Base-by-base conservation (phyloP, 2,329 filamentous ascomycete genomes). In the Claviceps cyperi region DNA sequence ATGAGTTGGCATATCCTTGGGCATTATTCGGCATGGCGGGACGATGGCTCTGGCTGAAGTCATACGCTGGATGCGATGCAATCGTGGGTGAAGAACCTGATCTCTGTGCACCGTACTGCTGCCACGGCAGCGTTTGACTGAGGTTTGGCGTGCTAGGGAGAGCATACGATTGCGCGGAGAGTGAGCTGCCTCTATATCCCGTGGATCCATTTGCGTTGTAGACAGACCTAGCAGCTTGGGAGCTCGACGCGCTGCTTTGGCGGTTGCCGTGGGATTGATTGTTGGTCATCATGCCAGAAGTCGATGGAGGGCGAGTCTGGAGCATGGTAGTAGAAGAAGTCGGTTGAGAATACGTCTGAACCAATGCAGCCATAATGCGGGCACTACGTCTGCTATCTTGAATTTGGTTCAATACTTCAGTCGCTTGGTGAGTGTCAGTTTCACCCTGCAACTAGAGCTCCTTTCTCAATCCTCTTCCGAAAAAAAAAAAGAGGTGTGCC, bases 311-410 rank as follows among this genome's bases (percentile, higher is more conserved):
- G 64, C 83, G 79, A 59, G 82, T 77, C 66, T 88, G 84, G 61
- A 90, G 80, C 77, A 89, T 84, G 56, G 82, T 82, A 60, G 81
- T 76, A 58, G 84, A 81, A 66, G 76, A 75, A 62, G 81, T 80
- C 68, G 87, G 83, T 70, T 86, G 83, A 61, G 85, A 79, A 64
- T 85, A 86, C 54, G 83, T 80, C 71, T 91, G 86, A 62, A 90
- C 83, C 73, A 91, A 75, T 67, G 86, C 84, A 73, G 86, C 86
- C 86, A 92, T 91, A 66, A 65, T 83, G 74, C 40, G 43, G 37
- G 28, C 37, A 49, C 46, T 28, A 39, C 17, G 24, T 46, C n/a
- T 21, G 46, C 32, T 4, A 28, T 8, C 19, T 43, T 14, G 28
- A 28, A 7, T 35, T n/a, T 32, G 37, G 43, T 32, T 21, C 11